Evolutionary conservation across 2,329 filamentous ascomycete genomes (phyloP), one percentile per base, ranked within the genome.

Genomic region (Pezicula radicicola): DNA sequence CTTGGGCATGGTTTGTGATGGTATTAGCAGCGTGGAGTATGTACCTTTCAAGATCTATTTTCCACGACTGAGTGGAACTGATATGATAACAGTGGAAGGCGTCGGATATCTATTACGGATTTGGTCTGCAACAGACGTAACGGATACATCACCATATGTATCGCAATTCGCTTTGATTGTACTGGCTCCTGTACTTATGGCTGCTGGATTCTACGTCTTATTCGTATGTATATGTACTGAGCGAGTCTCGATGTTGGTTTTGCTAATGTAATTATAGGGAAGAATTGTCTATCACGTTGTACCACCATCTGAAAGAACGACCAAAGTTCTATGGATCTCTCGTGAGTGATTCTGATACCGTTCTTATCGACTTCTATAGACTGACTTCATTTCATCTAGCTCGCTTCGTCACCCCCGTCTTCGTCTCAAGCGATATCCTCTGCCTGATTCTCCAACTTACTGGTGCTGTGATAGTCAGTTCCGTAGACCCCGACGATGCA

Each of bases 391-490:
- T 18, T 25, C 7, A 10, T 33, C 4, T 28, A 45, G 42, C 56
- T 15, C 54, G 55, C 15, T 57, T 55, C 33, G 39, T 58, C 45
- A 57, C 56, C 4, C 44, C 40, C 5, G 49, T 50, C 7, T 58
- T 58, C 30, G 49, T 58, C 7, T 6, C 35, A 33, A 51, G 54
- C 28, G 56, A 58, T 25, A 35, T 58, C 19, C 18, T 45, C n/a
- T 37, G 51, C 47, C 13, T 54, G 13, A n/a, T 54, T 7, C 42
- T 54, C 2, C 51, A 54, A 45, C 21, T 51, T 15, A 28, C 18
- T 28, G 51, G 51, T 21, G 51, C 51, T 36, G 61, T 75, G 33
- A 68, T 73, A 49, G 66, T 76, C 15, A 64, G 72, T 0, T 62
- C 66, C 1, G 70, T 68, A 0, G 55, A 68, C 27, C 51, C 60